Conservation (phyloP, 2,329 filamentous ascomycete genomes). For the Rhexocercosporidium sp. region DNA sequence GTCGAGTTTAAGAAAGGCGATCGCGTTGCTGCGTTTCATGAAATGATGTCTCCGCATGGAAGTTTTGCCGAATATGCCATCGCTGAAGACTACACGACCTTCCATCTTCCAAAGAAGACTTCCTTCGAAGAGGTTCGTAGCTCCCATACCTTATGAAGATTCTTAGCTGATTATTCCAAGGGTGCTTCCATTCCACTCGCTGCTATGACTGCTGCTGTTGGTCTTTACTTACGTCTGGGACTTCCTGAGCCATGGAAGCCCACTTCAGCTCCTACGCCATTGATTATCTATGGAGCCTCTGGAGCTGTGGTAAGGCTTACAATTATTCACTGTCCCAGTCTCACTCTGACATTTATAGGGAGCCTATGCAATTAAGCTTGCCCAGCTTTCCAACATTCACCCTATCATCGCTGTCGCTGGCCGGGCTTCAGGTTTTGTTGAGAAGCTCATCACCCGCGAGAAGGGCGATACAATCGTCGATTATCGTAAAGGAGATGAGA, state of each 20-base stretch:
- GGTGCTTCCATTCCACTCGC: slow-evolving; percentile 51
- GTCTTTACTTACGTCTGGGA: slow-evolving; percentile 44
- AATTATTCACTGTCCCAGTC: neutral
- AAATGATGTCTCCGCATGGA: slow-evolving; percentile 57
- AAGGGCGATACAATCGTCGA: slow-evolving; percentile 62
- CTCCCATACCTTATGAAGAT: slow-evolving; percentile 46
- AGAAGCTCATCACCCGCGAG: slow-evolving; percentile 51
- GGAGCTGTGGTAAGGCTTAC: slow-evolving; percentile 34
- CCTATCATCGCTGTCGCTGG: slow-evolving; percentile 64
- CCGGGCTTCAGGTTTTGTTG: slow-evolving; percentile 51
- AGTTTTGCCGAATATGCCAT: slow-evolving; percentile 67
- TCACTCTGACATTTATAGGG: slow-evolving; percentile 43
- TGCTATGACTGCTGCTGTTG: slow-evolving; percentile 50
- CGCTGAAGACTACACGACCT: slow-evolving; percentile 59
- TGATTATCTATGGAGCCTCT: slow-evolving; percentile 40
- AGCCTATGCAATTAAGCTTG: slow-evolving; percentile 61
- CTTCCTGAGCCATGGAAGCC: slow-evolving; percentile 48
- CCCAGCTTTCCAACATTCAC: slow-evolving; percentile 54
- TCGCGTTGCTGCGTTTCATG: slow-evolving; percentile 54
- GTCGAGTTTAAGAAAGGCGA: slow-evolving; percentile 51
- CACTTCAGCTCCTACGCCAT: slow-evolving; percentile 27
- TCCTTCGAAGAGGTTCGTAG: slow-evolving; percentile 39
- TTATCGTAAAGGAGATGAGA: slow-evolving; percentile 56
- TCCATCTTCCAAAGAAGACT: slow-evolving; percentile 44
- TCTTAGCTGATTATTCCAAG: slow-evolving; percentile 44